These are phyloP conservation scores for Psidium friedrichsthalianum DNA, from an alignment of 345 rosid genomes.

Conservation along the genomic window DNA sequence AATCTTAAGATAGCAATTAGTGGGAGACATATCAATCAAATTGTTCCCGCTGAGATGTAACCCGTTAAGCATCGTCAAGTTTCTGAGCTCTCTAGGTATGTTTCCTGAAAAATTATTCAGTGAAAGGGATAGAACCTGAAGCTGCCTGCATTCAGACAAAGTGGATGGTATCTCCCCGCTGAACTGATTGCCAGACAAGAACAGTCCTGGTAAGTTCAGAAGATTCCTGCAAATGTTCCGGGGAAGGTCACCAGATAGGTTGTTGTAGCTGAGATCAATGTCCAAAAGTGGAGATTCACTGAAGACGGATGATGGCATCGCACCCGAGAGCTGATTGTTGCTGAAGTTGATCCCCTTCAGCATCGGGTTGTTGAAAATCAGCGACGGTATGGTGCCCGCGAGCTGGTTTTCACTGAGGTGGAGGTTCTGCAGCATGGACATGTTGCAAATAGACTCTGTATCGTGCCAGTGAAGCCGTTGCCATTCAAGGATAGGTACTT, in stretches of 20 bases:
- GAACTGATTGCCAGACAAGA: not conserved
- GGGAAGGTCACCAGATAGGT: not conserved
- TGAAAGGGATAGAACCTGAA: not conserved
- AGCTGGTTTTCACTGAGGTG: not conserved
- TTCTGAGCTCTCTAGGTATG: not conserved
- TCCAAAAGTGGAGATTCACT: not conserved
- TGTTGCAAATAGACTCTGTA: not conserved
- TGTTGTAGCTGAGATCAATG: accelerated
- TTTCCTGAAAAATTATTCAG: not conserved
- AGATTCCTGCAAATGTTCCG: not conserved
- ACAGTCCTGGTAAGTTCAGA: not conserved
- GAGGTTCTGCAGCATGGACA: not conserved
- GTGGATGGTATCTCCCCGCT: not conserved
- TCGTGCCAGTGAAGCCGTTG: not conserved
- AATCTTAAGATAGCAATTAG: not conserved
- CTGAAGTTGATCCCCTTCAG: not conserved
- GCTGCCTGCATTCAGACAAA: not conserved
- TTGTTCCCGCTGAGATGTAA: not conserved
- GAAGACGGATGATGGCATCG: not conserved
- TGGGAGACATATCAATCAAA: not conserved
- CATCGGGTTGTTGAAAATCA: not conserved
- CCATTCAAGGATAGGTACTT: not conserved
- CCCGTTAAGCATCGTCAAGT: not conserved
- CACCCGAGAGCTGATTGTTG: not conserved
- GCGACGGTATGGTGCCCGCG: accelerated